Evolutionary conservation across 257 asterid species (phyloP).

Genomic region (Solanum dulcamara): DNA sequence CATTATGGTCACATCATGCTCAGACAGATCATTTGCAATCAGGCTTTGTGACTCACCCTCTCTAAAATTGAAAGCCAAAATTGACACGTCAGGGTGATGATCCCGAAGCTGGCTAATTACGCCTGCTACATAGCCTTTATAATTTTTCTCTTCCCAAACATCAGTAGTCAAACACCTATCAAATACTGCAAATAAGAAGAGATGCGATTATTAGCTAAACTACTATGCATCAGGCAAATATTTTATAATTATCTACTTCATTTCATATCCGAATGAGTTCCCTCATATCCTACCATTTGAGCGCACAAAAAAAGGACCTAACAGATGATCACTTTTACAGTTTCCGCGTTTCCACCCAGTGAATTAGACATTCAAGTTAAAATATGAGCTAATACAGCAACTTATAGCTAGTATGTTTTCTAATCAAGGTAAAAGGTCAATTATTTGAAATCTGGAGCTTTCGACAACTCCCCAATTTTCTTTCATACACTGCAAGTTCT

Average conservation of each 20-base stretch:
- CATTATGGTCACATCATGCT: conserved; percentile 30
- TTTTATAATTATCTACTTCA: neutral
- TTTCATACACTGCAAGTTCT: neutral
- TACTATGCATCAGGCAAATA: neutral
- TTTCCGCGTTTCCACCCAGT: neutral
- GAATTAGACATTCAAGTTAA: neutral
- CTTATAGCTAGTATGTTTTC: neutral
- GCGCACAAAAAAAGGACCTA: neutral
- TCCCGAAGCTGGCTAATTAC: conserved; percentile 39
- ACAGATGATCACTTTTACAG: neutral
- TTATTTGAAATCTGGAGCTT: neutral
- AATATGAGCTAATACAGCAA: neutral
- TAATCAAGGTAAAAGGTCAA: neutral
- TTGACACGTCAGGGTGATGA: conserved; percentile 43
- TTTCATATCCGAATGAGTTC: neutral
- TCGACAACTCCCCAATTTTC: neutral
- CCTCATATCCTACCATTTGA: neutral
- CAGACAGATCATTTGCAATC: conserved; percentile 18
- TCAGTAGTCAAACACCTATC: conserved; percentile 53
- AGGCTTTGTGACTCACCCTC: conserved; percentile 26
- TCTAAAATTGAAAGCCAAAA: conserved; percentile 49
- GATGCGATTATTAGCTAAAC: neutral
- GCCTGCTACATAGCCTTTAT: conserved; percentile 22
- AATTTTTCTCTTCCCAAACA: conserved; percentile 23
- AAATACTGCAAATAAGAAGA: conserved; percentile 35